phyloP scores from a whole-genome alignment of 805 yeast genomes.

The Starmerella scarabaei region DNA sequence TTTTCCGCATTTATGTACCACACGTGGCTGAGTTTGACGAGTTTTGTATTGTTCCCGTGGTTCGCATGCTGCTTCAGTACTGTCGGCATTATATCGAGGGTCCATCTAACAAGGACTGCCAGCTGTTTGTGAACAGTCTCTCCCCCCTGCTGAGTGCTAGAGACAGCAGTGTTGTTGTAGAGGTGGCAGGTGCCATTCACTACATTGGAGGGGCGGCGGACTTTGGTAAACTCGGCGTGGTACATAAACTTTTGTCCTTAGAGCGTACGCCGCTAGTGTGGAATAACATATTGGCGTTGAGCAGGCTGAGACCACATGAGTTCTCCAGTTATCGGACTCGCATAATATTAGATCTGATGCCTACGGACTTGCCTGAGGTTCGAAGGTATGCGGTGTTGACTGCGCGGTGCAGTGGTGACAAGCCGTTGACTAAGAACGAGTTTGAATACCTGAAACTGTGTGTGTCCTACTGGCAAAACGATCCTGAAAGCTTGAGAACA shows the following conservation, averaged over 20 bases:
- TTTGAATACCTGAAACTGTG: slow-evolving; percentile 20
- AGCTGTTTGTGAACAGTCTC: slow-evolving; percentile 39
- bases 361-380: slow-evolving; percentile 36
- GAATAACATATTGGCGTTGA: slow-evolving; percentile 35
- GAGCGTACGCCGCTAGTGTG: slow-evolving; percentile 32
- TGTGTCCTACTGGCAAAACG: slow-evolving; percentile 10
- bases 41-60: slow-evolving; percentile 49
- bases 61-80: slow-evolving; percentile 58
- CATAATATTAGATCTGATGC: slow-evolving; percentile 38
- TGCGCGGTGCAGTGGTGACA: slow-evolving; percentile 30
- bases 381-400: slow-evolving; percentile 44
- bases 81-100: slow-evolving; percentile 45
- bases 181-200: slow-evolving; percentile 43
- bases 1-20: slow-evolving; percentile 46
- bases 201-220: slow-evolving; percentile 47
- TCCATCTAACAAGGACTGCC: slow-evolving; percentile 47
- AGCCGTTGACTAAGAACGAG: slow-evolving; percentile 36
- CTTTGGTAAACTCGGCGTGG: slow-evolving; percentile 38
- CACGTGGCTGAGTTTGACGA: slow-evolving; percentile 45
- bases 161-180: slow-evolving; percentile 48
- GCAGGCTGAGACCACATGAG: slow-evolving; percentile 27
- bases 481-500: slow-evolving; percentile 4
- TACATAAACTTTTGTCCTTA: slow-evolving; percentile 37
- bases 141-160: slow-evolving; percentile 37
- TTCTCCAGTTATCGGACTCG: slow-evolving; percentile 25